Evolutionary conservation across 495 filamentous ascomycete species (phyloP), one percentile per base, ranked within the genome.

Genomic region (Daldinia loculata): DNA sequence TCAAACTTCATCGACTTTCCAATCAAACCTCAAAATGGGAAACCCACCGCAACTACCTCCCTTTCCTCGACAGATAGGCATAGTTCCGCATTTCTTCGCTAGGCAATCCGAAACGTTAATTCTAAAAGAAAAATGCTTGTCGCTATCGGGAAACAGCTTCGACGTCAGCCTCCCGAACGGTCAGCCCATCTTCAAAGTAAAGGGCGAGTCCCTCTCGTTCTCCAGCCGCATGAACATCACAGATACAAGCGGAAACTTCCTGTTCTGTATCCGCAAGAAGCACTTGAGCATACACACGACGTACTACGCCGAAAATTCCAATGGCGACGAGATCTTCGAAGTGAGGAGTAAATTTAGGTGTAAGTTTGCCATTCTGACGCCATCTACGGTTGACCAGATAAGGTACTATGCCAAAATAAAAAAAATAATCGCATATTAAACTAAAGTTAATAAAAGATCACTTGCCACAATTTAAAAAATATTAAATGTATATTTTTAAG

Each of bases 121-220:
- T 5, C 72, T 90, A 38, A 86, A 82, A 67, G 87, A 90, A 66
- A 85, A 86, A 55, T 75, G 87, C 4, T 66, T 86, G 52, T 87
- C 86, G 17, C 76, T 87, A 26, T 80, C 84, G 15, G 84, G 85
- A 24, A 86, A 89, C 79, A 84, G 80, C 75, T 89, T 89, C 75
- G 81, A 84, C 62, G 81, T 89, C 74, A 82, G 82, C 51, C 71
- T 79, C 0, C 71, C 77, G 5, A 80, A 74, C 52, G 86, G 86
- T 7, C 70, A 79, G 17, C 78, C 80, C 6, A 65, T 88, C 48
- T 76, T 90, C 57, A 82, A 84, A 63, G 83, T 90, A 12, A 79
- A 86, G 48, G 85, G 85, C 71, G 79, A 84, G 30, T 73, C 81
- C 63, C 56, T 77, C 22, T 70, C 79, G 24, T 45, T 80, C 3